Percentiles rank a stretch among this genome's conserved stretches.
phyloP scores from a whole-genome alignment of 805 yeast species.

The Yamadazyma laniorum region DNA sequence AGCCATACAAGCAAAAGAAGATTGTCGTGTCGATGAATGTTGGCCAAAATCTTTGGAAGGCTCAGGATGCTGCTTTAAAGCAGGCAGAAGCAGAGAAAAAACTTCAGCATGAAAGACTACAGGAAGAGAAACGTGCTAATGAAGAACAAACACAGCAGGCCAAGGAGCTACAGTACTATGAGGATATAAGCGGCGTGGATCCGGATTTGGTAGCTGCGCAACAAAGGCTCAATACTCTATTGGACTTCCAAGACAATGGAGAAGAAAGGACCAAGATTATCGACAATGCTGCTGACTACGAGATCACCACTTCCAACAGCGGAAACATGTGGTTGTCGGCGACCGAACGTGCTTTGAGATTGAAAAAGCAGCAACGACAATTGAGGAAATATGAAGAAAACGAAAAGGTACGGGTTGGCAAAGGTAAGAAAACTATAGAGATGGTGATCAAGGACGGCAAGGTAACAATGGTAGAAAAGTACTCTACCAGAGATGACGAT shows the following conservation, averaged over 20 bases:
- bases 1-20: conserved; percentile 7
- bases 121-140: conserved; percentile 18
- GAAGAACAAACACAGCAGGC: conserved; percentile 37
- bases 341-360: conserved; percentile 79
- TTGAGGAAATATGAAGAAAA: conserved; percentile 60
- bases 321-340: conserved; percentile 81
- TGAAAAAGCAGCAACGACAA: conserved; percentile 81
- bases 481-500: conserved; percentile 15
- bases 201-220: conserved; percentile 69
- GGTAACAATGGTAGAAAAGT: conserved; percentile 59
- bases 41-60: conserved; percentile 62
- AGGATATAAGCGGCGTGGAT: conserved; percentile 41
- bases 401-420: conserved; percentile 61
- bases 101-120: conserved; percentile 21
- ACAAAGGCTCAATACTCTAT: conserved; percentile 65
- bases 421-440: conserved; percentile 72
- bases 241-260: conserved; percentile 80
- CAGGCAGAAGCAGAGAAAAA: conserved; percentile 48
- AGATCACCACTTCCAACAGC: conserved; percentile 49
- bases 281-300: conserved; percentile 89
- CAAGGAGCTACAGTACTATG: conserved; percentile 44
- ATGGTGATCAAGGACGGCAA: conserved; percentile 81
- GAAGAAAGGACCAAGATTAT: conserved; percentile 89
- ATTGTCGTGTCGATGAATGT: conserved; percentile 20
- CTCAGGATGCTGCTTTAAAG: conserved; percentile 65